Evolutionary conservation across 1,284 basidiomycete species (phyloP), one percentile per base, ranked within the genome.

Genomic region (Pholiota adiposa): DNA sequence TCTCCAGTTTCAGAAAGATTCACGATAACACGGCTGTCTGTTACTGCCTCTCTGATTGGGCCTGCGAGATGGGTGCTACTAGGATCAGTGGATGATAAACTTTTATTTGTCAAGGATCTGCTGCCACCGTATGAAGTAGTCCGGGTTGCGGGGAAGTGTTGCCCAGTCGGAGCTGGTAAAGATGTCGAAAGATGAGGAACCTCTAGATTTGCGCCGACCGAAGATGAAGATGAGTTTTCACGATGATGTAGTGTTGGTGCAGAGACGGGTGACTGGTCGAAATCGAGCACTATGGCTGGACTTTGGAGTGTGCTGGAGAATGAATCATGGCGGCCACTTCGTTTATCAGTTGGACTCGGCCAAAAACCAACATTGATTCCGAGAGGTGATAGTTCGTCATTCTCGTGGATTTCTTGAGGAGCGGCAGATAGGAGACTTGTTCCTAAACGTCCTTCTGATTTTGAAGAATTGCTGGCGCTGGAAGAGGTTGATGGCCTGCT

Each of bases 1-100:
- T 63, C 54, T 6, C 74, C 77, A 52, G 70, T 68, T 0, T 61
- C 55, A 2, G 62, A 59, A 31, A 70, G 49, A 56, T 74, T 63
- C 43, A 77, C 65, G 27, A 75, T 66, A 5, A 62, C 50, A 36
- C 63, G 60, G 11, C 69, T 51, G 46, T 73, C 72, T 29, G 63
- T 65, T n/a, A 69, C 60, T 14, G 76, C 73, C 44, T 69, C 67
- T 40, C 56, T 61, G 27, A 69, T 63, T 11, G 64, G 61, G 27
- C 61, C 61, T 33, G 62, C 51, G 33, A 63, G 51, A 25, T 62
- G 63, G 27, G 60, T 58, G 41, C 61, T 61, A 25, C 60, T 62
- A 21, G 69, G 67, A 50, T 67, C 65, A 18, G 60, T 55, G 9
- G 69, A 66, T 3, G 61, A 34, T 11, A 49, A 46, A 54, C 65